Evolutionary conservation across 805 yeast species (phyloP), one percentile per base, ranked within the genome.

Genomic region (Kazachstania bromeliacearum): DNA sequence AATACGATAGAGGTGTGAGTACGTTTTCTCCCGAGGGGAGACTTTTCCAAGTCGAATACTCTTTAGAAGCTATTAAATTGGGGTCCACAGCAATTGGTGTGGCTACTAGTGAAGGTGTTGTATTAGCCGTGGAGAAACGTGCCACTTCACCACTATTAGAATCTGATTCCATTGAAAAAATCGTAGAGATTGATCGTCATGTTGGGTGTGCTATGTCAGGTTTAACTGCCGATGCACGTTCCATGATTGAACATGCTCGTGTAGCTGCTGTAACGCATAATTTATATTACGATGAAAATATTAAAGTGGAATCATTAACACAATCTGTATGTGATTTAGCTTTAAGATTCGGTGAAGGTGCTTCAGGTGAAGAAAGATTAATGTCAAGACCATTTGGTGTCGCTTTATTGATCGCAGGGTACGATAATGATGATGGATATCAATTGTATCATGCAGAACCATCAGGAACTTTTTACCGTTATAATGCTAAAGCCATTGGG

Each of bases 161-260:
- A 61, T 77, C 89, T 20, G 81, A 89, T 20, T 84, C 95, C 30
- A 88, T 94, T 55, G 98, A 94, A 58, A 92, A 92, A 62, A 88
- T 92, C 47, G 84, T 92, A 47, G 98, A 92, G 56, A 81, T 92
- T 40, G 99, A 92, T 57, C 67, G 67, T 32, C 98, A 92, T 57
- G 77, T 92, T 39, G 98, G 99, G 33, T 87, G 96, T 65, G 98
- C 99, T 50, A 92, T 92, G 96, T 79, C 94, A 45, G 99, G 99
- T 3, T 71, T 94, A 46, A 92, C 97, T 2, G 97, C 99, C 3
- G 99, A 92, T 66, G 99, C 99, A 13, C 74, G 97, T 55, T 84
- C 95, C 22, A 87, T 92, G 95, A 87, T 92, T 54, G 97, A 94
- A 59, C 99, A 92, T 55, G 98, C 99, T 14, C 73, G 98, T 52